phyloP scores from a whole-genome alignment of 495 filamentous ascomycete species.

The Penicillium ochrochloron region DNA sequence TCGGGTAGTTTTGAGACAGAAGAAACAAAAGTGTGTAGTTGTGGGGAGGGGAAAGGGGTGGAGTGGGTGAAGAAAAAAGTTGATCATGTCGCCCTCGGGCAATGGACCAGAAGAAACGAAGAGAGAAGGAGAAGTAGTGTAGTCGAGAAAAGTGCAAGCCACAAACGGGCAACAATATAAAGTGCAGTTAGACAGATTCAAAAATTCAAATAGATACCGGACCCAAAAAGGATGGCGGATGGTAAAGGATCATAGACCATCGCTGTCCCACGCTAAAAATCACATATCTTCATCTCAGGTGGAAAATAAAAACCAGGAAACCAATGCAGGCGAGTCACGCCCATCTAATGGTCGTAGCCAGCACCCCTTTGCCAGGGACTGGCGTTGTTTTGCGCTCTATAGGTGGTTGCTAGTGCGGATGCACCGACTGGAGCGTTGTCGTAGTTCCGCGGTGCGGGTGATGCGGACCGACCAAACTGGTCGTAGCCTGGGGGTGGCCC shows the following conservation, averaged over 20 bases:
- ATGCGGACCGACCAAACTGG: conserved; percentile 36
- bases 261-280: conserved; percentile 44
- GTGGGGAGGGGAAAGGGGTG: conserved; percentile 13
- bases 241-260: conserved; percentile 37
- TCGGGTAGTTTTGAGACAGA: conserved; percentile 24
- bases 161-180: conserved; percentile 14
- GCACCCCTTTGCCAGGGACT: conserved; percentile 72
- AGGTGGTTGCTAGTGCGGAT: conserved; percentile 36
- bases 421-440: conserved; percentile 39
- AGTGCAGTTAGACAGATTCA: conserved; percentile 17
- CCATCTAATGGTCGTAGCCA: conserved; percentile 63
- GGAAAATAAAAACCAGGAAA: conserved; percentile 27
- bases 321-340: conserved; percentile 19
- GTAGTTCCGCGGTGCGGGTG: conserved; percentile 41
- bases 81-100: not conserved
- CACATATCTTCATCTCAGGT: conserved; percentile 51
- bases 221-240: conserved; percentile 27
- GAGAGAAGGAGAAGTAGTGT: conserved; percentile 8
- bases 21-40: not conserved
- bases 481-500: conserved; percentile 45
- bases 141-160: conserved; percentile 19
- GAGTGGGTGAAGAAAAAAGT: conserved; percentile 2
- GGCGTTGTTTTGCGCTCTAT: conserved; percentile 57
- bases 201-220: conserved; percentile 26
- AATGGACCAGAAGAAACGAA: conserved; percentile 12